These are phyloP conservation scores for Bryum argenteum DNA, from an alignment of 225 moss, liverwort and hornwort species.

Conservation along the genomic window DNA sequence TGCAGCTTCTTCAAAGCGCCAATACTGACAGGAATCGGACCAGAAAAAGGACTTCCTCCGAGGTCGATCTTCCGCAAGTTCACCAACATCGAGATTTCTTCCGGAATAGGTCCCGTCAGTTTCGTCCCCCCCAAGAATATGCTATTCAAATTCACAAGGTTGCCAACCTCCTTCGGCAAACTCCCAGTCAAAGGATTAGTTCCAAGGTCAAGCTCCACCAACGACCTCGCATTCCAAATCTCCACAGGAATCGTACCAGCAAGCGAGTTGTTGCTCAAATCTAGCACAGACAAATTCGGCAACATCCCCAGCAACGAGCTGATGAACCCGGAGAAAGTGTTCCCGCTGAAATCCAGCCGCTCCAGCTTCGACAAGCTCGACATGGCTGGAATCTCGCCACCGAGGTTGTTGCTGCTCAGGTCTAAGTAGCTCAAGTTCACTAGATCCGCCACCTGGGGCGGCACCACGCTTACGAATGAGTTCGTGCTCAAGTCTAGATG, in stretches of 20 bases:
- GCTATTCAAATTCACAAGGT: slow-evolving; percentile 53
- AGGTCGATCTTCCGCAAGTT: slow-evolving; percentile 67
- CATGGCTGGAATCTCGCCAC: slow-evolving; percentile 51
- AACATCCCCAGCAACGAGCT: slow-evolving; percentile 61
- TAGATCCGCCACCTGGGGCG: slow-evolving; percentile 52
- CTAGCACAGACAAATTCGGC: slow-evolving; percentile 42
- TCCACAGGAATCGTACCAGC: slow-evolving; percentile 57
- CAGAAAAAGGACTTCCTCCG: slow-evolving; percentile 59
- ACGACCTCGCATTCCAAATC: slow-evolving; percentile 52
- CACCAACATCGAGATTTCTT: slow-evolving; percentile 52
- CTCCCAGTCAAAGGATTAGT: slow-evolving; percentile 51
- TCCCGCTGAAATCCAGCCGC: slow-evolving; percentile 38
- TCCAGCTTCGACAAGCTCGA: slow-evolving; percentile 28
- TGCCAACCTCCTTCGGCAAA: slow-evolving; percentile 65
- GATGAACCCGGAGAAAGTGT: slow-evolving; percentile 44
- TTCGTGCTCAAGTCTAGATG: slow-evolving; percentile 58
- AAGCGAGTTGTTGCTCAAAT: slow-evolving; percentile 65
- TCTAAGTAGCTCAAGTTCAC: slow-evolving; percentile 44
- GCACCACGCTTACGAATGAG: slow-evolving; percentile 47
- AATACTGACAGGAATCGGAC: slow-evolving; percentile 61
- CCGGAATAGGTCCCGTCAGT: slow-evolving; percentile 58
- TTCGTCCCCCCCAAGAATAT: slow-evolving; percentile 53
- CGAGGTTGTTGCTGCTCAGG: slow-evolving; percentile 45
- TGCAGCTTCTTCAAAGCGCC: slow-evolving; percentile 55
- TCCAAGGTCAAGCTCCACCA: slow-evolving; percentile 66